Evolutionary conservation across 2,329 filamentous ascomycete genomes (phyloP), one percentile per base, ranked within the genome.

Genomic region (Colletotrichum spinosum): DNA sequence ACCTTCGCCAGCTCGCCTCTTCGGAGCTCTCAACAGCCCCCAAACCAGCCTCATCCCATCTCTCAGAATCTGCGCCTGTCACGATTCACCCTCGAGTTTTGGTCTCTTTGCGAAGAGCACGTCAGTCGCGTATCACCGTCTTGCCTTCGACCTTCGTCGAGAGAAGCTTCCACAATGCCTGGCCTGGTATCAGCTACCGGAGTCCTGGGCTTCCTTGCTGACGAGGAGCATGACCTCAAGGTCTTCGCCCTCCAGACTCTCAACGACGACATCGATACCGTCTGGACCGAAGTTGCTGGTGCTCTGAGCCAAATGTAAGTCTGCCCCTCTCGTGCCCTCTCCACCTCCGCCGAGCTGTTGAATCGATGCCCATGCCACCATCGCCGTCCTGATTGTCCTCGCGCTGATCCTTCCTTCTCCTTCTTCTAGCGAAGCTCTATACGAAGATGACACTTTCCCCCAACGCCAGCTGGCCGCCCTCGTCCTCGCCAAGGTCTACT

Each of bases 401-500:
- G 45, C 46, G 57, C 34, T 37, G 12, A 44, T 44, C 7, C 41
- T 60, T 67, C 67, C 41, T 61, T 41, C 49, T 55, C 53, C 42
- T 49, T 35, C 8, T 42, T 65, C 67, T 76, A 98, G 95, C 82
- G 96, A 99, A 87, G 93, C 93, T 60, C 88, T 99, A 55, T 99
- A 97, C 80, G 96, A 99, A 86, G 95, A 99, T 81, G 93, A 97
- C 74, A 87, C 88, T 67, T 99, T 99, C 75, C 92, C 94, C 53
- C 92, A 99, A 79, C 93, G 95, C 74, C 92, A 96, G 78, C 90
- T 99, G 61, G 96, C 96, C 60, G 96, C 96, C 58, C 86, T 99
- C 54, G 94, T 99, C 59, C 92, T 97, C 48, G 92, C 96, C 72
- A 99, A 99, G 86, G 94, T 98, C 71, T 99, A 98, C 83, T 99